Conservation (phyloP, 148 eudicot genomes). For the Pharnaceum exiguum region DNA sequence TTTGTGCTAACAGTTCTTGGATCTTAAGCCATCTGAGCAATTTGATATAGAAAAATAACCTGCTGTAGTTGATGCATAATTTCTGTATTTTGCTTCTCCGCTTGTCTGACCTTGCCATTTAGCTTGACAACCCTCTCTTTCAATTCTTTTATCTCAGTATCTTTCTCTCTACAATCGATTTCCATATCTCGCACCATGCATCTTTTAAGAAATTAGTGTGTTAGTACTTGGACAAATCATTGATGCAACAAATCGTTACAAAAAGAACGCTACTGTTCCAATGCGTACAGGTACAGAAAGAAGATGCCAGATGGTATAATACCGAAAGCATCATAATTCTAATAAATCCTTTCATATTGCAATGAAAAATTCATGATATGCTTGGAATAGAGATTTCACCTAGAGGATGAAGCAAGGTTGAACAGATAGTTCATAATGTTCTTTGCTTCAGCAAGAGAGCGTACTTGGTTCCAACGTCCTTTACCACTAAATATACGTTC, state of each 20-base stretch:
- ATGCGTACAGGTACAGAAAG: too few species aligned
- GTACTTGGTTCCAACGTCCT: constrained; percentile 96
- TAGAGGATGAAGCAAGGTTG: constrained; percentile 76
- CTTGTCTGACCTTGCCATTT: constrained; percentile 47
- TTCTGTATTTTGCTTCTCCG: constrained; percentile 71
- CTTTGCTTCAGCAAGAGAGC: constrained; percentile 86
- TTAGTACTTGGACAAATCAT: constrained; percentile 7
- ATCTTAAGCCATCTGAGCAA: background rate
- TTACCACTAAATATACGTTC: constrained; percentile 82
- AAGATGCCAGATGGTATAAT: too few species aligned
- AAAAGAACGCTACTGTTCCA: too few species aligned
- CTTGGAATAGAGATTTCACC: constrained; percentile 33
- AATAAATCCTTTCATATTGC: background rate
- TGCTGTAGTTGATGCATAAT: constrained; percentile 52
- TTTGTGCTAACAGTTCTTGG: background rate
- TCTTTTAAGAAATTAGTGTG: constrained; percentile 28
- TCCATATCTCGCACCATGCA: constrained; percentile 77
- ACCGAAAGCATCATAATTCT: too few species aligned
- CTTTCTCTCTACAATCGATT: constrained; percentile 78
- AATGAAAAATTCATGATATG: background rate
- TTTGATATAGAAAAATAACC: constrained; percentile 30
- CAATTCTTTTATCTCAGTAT: constrained; percentile 68
- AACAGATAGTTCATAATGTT: constrained; percentile 78
- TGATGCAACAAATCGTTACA: too few species aligned
- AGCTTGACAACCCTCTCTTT: constrained; percentile 72